Conservation (phyloP, 2,329 filamentous ascomycete genomes). For the Aspergillus sp. region DNA sequence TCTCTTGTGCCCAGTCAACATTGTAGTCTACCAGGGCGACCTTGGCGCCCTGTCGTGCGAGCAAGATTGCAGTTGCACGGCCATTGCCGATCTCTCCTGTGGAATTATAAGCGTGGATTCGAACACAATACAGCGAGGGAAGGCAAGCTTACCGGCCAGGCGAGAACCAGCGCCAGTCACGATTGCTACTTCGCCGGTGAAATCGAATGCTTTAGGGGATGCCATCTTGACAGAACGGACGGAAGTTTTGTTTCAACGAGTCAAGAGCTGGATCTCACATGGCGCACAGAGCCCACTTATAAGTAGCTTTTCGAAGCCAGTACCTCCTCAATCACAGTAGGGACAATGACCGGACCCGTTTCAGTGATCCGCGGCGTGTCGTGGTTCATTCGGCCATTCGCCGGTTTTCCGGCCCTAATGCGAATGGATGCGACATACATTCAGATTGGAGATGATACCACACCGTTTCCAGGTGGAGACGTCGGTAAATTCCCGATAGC, state of each 20-base stretch:
- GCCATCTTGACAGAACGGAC: not conserved
- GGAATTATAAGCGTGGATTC: not conserved
- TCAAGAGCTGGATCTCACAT: not conserved
- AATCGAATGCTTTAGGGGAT: not conserved
- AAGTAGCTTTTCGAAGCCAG: too few species aligned
- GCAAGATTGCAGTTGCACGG: not conserved
- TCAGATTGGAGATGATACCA: too few species aligned
- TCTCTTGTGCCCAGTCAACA: not conserved
- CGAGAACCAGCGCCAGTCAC: not conserved
- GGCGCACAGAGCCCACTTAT: too few species aligned
- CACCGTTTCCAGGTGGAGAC: too few species aligned
- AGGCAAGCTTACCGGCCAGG: not conserved
- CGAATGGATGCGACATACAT: too few species aligned
- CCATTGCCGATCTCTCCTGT: not conserved
- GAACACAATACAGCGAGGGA: not conserved
- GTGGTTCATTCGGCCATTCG: too few species aligned
- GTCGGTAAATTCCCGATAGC: too few species aligned
- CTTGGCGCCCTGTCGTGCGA: not conserved
- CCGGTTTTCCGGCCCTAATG: too few species aligned
- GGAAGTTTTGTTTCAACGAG: not conserved
- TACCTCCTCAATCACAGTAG: too few species aligned
- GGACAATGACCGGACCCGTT: too few species aligned
- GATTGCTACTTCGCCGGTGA: not conserved
- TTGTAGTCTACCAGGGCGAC: not conserved
- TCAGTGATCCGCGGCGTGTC: too few species aligned